Conservation (phyloP, 2,329 filamentous ascomycete genomes). For the Xylaria sp. region DNA sequence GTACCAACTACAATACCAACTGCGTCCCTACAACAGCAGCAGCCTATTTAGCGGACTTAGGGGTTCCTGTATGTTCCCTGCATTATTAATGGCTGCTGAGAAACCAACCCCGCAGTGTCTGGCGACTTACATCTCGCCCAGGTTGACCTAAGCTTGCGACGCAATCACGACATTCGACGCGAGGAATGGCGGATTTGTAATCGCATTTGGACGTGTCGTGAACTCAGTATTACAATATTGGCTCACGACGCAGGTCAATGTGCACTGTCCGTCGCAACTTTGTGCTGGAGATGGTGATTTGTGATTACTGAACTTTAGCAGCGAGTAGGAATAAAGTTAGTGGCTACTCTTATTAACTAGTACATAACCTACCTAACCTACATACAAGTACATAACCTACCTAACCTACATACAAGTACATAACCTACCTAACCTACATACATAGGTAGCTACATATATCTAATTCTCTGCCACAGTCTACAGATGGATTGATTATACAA, state of each 20-base stretch:
- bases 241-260: neutral
- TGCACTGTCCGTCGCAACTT: neutral
- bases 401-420: too few species aligned
- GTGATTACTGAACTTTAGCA: constrained; percentile 30
- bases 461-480: too few species aligned
- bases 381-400: neutral
- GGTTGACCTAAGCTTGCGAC: constrained; percentile 31
- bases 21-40: too few species aligned
- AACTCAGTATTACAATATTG: neutral
- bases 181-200: constrained; percentile 24
- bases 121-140: constrained; percentile 26
- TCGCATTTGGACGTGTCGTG: constrained; percentile 6
- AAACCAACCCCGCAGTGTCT: constrained; percentile 33
- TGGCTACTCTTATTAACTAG: neutral
- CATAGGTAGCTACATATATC: too few species aligned
- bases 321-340: neutral
- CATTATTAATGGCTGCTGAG: constrained; percentile 35
- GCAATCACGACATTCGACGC: constrained; percentile 34
- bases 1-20: too few species aligned
- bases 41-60: constrained; percentile 15
- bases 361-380: too few species aligned
- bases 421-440: too few species aligned
- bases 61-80: neutral
- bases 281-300: neutral
- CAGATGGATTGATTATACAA: neutral